Base-by-base conservation (phyloP, 495 filamentous ascomycete genomes). In the Oleoguttula mirabilis region DNA sequence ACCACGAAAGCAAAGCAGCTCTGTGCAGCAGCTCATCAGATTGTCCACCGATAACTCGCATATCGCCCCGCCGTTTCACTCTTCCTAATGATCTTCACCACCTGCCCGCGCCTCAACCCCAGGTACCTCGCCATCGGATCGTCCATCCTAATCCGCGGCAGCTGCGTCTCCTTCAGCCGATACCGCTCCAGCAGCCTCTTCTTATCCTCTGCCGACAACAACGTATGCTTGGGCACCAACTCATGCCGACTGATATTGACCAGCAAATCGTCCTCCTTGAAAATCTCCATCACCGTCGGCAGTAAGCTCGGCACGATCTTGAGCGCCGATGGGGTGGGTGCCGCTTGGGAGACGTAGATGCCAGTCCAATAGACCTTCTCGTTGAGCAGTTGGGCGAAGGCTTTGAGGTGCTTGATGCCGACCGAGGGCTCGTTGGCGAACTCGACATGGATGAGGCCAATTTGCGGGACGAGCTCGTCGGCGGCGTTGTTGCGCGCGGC, bases 221-320 rank as follows among this genome's bases (percentile, higher is more conserved):
- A 66, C 15, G 94, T 76, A 58, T 98, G 90, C 57, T 83, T 88
- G 21, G 90, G 90, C 14, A 98, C 90, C 12, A 98, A 75, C 64
- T 96, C 87, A 66, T 98, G 90, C 57, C 86, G 85, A 19, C 88
- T 96, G 62, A 98, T 98, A 64, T 98, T 98, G 57, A 96, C 87
- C 33, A 98, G 71, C 55, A 98, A 64, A 64, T 98, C 88, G 64
- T 86, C 79, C 66, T 98, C 92, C 45, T 87, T 70, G 71, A 96
- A 98, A 53, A 82, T 81, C 69, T 98, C 90, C 55, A 94, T 82
- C 54, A 82, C 75, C 28, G 71, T 74, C 62, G 82, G 73, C 55
- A 74, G 65, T 50, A 77, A 74, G 11, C 71, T 71, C 16, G 81
- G 77, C 49, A 93, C 76, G 52, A 84, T 75, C 62, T 84, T 88